A percentile compares a stretch with the other conserved stretches of the same genome.
Conservation (phyloP, 2,329 filamentous ascomycete genomes). For the Botrytis fabae region DNA sequence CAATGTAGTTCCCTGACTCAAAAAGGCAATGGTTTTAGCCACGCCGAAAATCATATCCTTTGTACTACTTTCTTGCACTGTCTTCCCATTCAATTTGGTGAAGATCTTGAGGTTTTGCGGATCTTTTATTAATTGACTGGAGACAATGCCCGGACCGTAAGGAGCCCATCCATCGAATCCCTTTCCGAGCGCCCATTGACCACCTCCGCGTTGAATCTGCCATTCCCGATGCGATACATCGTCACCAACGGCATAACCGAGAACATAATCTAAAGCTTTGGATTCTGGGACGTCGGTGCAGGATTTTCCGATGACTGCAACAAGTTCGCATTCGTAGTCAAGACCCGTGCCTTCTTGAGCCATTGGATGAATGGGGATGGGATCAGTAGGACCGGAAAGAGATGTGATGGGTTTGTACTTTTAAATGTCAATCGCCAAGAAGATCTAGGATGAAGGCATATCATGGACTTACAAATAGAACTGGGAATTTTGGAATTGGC, state of each 20-base stretch:
- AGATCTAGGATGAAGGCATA: not conserved
- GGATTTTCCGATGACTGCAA: slow-evolving; percentile 68
- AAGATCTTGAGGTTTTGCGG: slow-evolving; percentile 57
- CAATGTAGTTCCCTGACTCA: slow-evolving; percentile 62
- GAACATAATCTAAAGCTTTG: slow-evolving; percentile 67
- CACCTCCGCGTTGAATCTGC: slow-evolving; percentile 66
- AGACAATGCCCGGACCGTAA: slow-evolving; percentile 70
- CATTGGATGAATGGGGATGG: slow-evolving; percentile 64
- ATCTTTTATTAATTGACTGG: slow-evolving; percentile 53
- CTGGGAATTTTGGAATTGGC: slow-evolving; percentile 68
- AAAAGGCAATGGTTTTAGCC: slow-evolving; percentile 57
- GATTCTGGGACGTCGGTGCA: slow-evolving; percentile 65
- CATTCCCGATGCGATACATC: slow-evolving; percentile 80
- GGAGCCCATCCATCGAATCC: slow-evolving; percentile 76
- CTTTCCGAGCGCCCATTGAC: slow-evolving; percentile 72
- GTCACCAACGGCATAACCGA: slow-evolving; percentile 75
- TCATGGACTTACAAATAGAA: slow-evolving; percentile 57
- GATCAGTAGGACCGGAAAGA: slow-evolving; percentile 62
- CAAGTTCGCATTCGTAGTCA: slow-evolving; percentile 81
- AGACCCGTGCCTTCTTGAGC: slow-evolving; percentile 66
- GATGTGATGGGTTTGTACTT: slow-evolving; percentile 66
- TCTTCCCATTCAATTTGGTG: slow-evolving; percentile 60
- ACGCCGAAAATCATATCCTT: slow-evolving; percentile 65
- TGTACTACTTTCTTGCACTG: slow-evolving; percentile 57
- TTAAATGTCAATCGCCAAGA: not conserved